Base-by-base conservation (phyloP, 495 filamentous ascomycete genomes). In the Xylaria longipes region DNA sequence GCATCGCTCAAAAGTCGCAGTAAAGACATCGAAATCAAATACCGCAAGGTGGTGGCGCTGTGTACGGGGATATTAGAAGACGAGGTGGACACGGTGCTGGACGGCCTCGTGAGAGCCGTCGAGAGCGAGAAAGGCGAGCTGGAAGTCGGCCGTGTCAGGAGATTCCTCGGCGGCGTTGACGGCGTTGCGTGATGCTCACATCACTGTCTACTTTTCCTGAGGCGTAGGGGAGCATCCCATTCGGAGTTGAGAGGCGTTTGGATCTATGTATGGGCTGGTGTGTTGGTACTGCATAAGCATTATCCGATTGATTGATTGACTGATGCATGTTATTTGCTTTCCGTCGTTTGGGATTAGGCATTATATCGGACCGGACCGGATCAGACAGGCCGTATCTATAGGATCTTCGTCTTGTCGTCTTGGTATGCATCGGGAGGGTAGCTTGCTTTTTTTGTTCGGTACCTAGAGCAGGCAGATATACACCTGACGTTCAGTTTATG, bases 131-230 rank as follows among this genome's bases (percentile, higher is more conserved):
- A 85, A 52, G 87, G 86, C 5, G 90, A 90, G 56, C 83, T 92
- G 5, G 93, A 94, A 75, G 85, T 92, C 31, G 86, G 86, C 27
- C 82, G 93, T 39, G 90, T 95, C 33, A 83, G 88, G 76, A 87
- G 93, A 61, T 94, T 95, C 77, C 79, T 95, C 71, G 87, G 89
- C 31, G 91, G 91, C 67, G 90, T 94, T 14, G 91, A 92, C 58
- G 33, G 29, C 14, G 52, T 56, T 31, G 52, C 52, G 27, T 60
- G 57, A 60, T 37, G 27, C 29, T 2, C 2, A 14, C 50, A 15
- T 54, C 25, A 54, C 25, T 5, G 8, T 54, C 22, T 48, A 45
- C 15, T n/a, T 41, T 48, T 31, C 8, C 25, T 15, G 22, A 15
- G 29, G 31, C 31, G 29, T 58, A 8, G 31, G 12, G n/a, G 29